Evolutionary conservation across 345 rosid species (phyloP).

Genomic region (Populus nigra): DNA sequence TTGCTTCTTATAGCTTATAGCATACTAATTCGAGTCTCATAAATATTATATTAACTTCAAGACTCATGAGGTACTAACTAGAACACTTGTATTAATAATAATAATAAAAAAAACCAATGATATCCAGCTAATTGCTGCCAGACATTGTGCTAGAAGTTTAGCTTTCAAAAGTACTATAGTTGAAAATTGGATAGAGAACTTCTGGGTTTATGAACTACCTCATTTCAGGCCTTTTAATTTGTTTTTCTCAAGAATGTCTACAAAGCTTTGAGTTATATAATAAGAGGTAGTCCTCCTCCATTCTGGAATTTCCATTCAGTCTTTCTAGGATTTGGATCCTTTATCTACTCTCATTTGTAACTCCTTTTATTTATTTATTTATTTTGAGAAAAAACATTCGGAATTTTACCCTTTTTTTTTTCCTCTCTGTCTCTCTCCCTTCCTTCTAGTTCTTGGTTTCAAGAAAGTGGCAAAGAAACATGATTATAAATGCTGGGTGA

Average conservation of each 20-base stretch:
- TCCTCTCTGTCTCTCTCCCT: neutral
- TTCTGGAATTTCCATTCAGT: too few species aligned
- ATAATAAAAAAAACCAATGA: neutral
- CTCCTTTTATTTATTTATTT: neutral
- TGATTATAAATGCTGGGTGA: neutral
- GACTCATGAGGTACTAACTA: too few species aligned
- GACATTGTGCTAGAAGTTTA: neutral
- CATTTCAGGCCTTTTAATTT: neutral
- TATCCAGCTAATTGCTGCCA: slow-evolving; percentile 17
- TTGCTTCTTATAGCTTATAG: too few species aligned
- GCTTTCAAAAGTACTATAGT: neutral
- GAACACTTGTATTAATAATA: too few species aligned
- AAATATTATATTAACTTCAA: too few species aligned
- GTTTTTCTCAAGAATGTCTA: too few species aligned
- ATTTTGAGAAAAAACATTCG: neutral
- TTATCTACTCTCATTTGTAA: neutral
- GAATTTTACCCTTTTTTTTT: neutral
- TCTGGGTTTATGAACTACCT: neutral
- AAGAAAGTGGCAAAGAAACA: neutral
- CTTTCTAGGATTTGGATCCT: too few species aligned
- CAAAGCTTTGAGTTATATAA: too few species aligned
- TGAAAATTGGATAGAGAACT: neutral
- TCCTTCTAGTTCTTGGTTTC: neutral
- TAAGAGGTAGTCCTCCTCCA: neutral
- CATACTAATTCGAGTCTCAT: too few species aligned